A percentile compares a stretch with the other conserved stretches of the same genome.
Evolutionary conservation across 2,329 filamentous ascomycete genomes (phyloP).

Genomic region (Zymoseptoria passerinii): DNA sequence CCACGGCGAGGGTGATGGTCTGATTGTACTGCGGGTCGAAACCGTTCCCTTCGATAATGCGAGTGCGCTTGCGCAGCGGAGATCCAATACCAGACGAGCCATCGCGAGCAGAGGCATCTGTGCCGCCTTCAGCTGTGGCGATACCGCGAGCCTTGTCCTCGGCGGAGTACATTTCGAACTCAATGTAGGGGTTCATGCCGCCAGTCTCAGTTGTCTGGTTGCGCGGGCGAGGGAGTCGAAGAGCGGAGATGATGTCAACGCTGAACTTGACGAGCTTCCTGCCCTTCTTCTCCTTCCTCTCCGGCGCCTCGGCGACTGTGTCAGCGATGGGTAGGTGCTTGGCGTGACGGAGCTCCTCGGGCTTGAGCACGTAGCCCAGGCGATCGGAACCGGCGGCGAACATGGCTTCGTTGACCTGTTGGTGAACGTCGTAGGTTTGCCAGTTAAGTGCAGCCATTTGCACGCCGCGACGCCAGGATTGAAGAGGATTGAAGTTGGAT

Average conservation of each 20-base stretch:
- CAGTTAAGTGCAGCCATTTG: conserved; percentile 98
- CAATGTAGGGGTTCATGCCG: conserved; percentile 83
- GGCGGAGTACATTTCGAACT: conserved; percentile 88
- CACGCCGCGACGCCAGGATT: conserved; percentile 89
- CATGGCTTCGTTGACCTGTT: conserved; percentile 97
- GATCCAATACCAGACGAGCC: conserved; percentile 60
- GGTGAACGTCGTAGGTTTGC: conserved; percentile 93
- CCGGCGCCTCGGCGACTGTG: conserved; percentile 42
- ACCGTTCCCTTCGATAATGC: conserved; percentile 76
- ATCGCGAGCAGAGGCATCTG: conserved; percentile 55
- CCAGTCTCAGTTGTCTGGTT: conserved; percentile 58
- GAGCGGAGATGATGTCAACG: conserved; percentile 84
- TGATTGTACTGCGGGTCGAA: conserved; percentile 88
- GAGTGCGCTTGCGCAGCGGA: conserved; percentile 70
- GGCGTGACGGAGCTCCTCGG: conserved; percentile 61
- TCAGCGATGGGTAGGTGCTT: conserved; percentile 56
- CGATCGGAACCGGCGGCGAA: conserved; percentile 81
- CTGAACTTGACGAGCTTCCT: conserved; percentile 77
- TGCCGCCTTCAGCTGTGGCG: conserved; percentile 57
- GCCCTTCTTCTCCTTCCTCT: conserved; percentile 54
- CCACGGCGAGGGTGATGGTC: conserved; percentile 66
- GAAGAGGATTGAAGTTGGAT: conserved; percentile 87
- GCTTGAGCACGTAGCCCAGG: conserved; percentile 90
- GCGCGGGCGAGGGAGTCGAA: conserved; percentile 80
- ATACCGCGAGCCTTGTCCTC: conserved; percentile 80